A percentile compares a stretch with the other conserved stretches of the same genome.
phyloP scores from a whole-genome alignment of 106 monocot species.

The Iris macrosiphon region DNA sequence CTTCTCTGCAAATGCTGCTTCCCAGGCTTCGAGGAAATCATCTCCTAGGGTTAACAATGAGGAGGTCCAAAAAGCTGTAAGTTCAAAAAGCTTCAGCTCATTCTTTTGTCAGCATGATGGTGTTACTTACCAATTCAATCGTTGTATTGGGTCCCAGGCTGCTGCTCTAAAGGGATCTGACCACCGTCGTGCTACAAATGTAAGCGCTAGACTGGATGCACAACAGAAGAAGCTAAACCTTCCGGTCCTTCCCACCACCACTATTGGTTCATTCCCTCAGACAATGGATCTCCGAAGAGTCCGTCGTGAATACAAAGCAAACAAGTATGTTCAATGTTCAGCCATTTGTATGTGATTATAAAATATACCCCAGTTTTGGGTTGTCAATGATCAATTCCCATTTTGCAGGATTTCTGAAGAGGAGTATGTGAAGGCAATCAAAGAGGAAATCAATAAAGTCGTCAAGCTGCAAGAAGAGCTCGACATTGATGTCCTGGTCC shows the following conservation, averaged over 20 bases:
- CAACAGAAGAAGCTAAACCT: conserved; percentile 14
- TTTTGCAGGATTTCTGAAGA: conserved; percentile 10
- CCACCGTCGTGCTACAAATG: conserved; percentile 13
- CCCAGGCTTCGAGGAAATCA: conserved; percentile 2
- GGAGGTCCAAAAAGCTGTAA: conserved; percentile 1
- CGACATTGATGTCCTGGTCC: conserved; percentile 15
- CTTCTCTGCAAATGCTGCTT: conserved; percentile 17
- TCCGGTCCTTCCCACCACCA: conserved; percentile 13
- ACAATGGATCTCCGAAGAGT: conserved; percentile 11
- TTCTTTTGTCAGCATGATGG: not conserved
- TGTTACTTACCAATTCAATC: not conserved
- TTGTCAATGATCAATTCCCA: not conserved
- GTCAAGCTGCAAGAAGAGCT: conserved; percentile 15
- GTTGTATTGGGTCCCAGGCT: conserved; percentile 5
- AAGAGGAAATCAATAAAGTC: conserved; percentile 14
- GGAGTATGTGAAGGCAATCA: conserved; percentile 5
- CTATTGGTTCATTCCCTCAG: conserved; percentile 18
- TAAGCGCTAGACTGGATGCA: conserved; percentile 10
- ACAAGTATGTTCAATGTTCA: conserved; percentile 2
- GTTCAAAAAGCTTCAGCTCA: not conserved
- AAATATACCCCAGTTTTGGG: not conserved
- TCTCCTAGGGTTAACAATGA: conserved; percentile 3
- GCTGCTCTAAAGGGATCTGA: conserved; percentile 12
- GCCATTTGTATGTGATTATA: not conserved
- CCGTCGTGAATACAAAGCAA: conserved; percentile 15